phyloP scores from a whole-genome alignment of 2,329 filamentous ascomycete genomes.

The Fusarium caatingaense region DNA sequence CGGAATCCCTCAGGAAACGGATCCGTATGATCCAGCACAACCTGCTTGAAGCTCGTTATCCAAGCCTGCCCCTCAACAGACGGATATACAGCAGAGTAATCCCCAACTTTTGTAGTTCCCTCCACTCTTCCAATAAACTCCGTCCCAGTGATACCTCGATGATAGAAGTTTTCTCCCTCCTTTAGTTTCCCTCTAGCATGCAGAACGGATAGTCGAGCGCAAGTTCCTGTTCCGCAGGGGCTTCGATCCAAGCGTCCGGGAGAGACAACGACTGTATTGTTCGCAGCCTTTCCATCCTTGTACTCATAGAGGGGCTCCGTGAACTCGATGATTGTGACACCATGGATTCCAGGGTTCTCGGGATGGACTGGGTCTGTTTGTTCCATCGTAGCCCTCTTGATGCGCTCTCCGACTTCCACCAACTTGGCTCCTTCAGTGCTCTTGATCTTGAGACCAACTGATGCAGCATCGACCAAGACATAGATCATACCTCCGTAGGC shows the following conservation, averaged over 20 bases:
- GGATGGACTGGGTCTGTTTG: slow-evolving; percentile 25
- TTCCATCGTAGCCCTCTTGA: slow-evolving; percentile 27
- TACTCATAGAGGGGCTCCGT: slow-evolving; percentile 13
- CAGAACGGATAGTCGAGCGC: neutral
- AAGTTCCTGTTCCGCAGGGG: neutral
- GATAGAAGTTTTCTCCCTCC: neutral
- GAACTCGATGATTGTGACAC: slow-evolving; percentile 33
- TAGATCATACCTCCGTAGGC: slow-evolving; percentile 40
- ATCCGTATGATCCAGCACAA: neutral
- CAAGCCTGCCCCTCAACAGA: neutral
- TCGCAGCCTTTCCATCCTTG: neutral
- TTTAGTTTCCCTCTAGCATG: neutral
- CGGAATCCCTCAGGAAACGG: neutral
- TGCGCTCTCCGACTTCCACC: slow-evolving; percentile 31
- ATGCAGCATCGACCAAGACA: slow-evolving; percentile 27
- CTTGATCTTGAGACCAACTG: slow-evolving; percentile 26
- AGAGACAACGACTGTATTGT: neutral
- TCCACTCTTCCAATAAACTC: neutral
- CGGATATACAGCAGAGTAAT: neutral
- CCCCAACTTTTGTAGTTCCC: neutral
- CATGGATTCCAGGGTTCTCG: slow-evolving; percentile 23
- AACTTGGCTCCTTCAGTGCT: neutral
- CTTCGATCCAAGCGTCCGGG: neutral
- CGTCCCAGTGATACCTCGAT: neutral
- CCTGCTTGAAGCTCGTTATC: neutral